phyloP scores from a whole-genome alignment of 2,329 filamentous ascomycete species.

The Plenodomus tracheiphilus region DNA sequence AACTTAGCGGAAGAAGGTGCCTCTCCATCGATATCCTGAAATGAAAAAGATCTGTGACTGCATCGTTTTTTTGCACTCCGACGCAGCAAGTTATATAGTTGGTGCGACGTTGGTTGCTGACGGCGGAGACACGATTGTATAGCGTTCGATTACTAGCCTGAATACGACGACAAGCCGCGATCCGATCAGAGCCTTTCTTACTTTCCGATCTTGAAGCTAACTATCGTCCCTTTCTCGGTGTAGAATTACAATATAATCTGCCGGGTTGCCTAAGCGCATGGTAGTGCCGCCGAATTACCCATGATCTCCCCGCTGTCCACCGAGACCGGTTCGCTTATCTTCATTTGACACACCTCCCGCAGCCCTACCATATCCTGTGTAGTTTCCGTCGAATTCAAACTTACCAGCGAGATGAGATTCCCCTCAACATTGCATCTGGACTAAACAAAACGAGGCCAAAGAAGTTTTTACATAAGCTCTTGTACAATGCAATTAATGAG shows the following conservation, averaged over 20 bases:
- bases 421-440: neutral
- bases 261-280: neutral
- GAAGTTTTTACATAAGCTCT: too few species aligned
- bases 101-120: conserved; percentile 71
- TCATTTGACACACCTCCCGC: neutral
- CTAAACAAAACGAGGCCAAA: too few species aligned
- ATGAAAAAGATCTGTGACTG: conserved; percentile 71
- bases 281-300: neutral
- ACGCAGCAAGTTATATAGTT: conserved; percentile 72
- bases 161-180: too few species aligned
- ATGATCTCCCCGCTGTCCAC: neutral
- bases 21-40: conserved; percentile 55
- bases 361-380: neutral
- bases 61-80: conserved; percentile 69
- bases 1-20: conserved; percentile 46
- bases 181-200: too few species aligned
- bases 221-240: neutral
- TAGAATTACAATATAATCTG: neutral
- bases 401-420: neutral
- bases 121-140: conserved; percentile 44
- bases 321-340: neutral
- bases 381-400: neutral
- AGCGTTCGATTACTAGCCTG: too few species aligned
- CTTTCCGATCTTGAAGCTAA: neutral
- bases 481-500: too few species aligned